Conservation (phyloP, 345 rosid species). For the Aegle marmelos region DNA sequence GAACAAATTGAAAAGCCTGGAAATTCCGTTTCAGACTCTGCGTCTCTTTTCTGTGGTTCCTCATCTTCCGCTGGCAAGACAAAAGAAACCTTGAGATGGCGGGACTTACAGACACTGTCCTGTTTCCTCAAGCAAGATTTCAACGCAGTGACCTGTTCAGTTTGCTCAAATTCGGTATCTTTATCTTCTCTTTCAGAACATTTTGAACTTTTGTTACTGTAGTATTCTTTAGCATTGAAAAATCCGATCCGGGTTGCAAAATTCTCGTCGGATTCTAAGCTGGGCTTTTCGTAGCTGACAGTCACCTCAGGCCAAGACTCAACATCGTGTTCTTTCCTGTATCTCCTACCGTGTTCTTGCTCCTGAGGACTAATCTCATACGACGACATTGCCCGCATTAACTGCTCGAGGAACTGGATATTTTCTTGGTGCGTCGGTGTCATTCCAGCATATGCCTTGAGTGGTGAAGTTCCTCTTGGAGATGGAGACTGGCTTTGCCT, state of each 20-base stretch:
- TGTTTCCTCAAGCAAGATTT: conserved; percentile 41
- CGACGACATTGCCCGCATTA: conserved; percentile 11
- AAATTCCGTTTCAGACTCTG: background rate
- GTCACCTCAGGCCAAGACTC: conserved; percentile 21
- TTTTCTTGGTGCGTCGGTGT: conserved; percentile 22
- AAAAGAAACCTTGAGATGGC: conserved; percentile 35
- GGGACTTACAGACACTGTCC: conserved; percentile 26
- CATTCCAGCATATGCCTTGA: conserved; percentile 15
- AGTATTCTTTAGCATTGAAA: background rate
- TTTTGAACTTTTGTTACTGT: background rate
- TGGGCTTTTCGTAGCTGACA: background rate
- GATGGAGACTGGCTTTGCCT: conserved; percentile 5
- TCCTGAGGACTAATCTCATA: background rate
- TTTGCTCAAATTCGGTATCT: background rate
- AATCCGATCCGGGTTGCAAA: background rate
- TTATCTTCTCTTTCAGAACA: conserved; percentile 4
- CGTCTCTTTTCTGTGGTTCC: conserved; percentile 10
- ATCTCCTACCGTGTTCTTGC: background rate
- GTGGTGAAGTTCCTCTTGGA: background rate
- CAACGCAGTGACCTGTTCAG: conserved; percentile 6
- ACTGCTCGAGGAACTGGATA: background rate
- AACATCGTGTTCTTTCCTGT: conserved; percentile 4
- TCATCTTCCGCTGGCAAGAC: conserved; percentile 18
- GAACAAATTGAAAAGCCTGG: background rate
- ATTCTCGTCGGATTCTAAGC: conserved; percentile 16